Evolutionary conservation across 805 yeast species (phyloP).

Genomic region (Ogataea haglerorum): DNA sequence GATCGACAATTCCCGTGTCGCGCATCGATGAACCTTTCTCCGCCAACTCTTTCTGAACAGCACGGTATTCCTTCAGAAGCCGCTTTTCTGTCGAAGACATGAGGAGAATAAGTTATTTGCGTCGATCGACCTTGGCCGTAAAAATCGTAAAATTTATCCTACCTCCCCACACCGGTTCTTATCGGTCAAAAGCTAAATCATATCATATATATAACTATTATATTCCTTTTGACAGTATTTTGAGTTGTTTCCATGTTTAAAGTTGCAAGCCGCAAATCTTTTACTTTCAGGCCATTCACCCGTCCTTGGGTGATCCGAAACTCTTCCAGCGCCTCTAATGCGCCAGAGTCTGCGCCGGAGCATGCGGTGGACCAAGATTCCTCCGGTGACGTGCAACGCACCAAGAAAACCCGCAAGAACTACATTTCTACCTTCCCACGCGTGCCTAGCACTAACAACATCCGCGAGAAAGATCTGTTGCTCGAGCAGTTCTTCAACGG

Average conservation of each 20-base stretch:
- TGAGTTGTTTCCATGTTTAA: constrained; percentile 3
- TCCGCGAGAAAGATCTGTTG: constrained; percentile 27
- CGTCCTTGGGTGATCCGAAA: neutral
- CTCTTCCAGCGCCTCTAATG: constrained; percentile 6
- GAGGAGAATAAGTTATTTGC: constrained; percentile 1
- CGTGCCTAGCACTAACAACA: constrained; percentile 32
- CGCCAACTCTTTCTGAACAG: constrained; percentile 29
- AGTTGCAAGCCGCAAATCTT: neutral
- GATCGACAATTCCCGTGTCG: constrained; percentile 34
- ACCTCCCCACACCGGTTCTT: constrained; percentile 10
- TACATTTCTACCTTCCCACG: constrained; percentile 31
- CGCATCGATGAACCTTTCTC: constrained; percentile 18
- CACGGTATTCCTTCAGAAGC: constrained; percentile 36
- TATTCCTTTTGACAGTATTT: neutral
- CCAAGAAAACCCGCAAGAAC: constrained; percentile 20
- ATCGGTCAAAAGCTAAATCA: constrained; percentile 9
- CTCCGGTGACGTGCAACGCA: constrained; percentile 4
- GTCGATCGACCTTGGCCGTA: constrained; percentile 4
- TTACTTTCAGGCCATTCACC: no score
- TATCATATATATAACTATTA: constrained; percentile 3
- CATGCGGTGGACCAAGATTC: constrained; percentile 8
- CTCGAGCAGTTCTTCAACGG: constrained; percentile 30
- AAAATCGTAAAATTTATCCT: neutral
- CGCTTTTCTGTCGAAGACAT: constrained; percentile 31
- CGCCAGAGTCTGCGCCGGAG: constrained; percentile 5